A percentile compares a stretch with the other conserved stretches of the same genome.
These are phyloP conservation scores for Przewalskia tangutica DNA, from an alignment of 257 asterid species.

Conservation along the genomic window DNA sequence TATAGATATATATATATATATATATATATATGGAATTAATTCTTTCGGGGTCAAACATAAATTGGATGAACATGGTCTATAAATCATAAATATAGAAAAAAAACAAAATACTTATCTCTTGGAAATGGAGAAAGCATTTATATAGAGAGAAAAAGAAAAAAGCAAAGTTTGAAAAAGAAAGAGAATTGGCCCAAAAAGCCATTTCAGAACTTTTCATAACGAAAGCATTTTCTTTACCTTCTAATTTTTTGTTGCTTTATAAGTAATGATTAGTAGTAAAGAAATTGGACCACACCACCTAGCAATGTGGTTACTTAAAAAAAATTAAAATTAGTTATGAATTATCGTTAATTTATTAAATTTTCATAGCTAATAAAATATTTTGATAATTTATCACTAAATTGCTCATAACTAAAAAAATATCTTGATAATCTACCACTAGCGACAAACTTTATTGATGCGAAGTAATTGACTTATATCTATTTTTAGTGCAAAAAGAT, in stretches of 20 bases:
- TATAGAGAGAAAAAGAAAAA: not conserved
- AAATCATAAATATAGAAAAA: not conserved
- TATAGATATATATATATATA: too few species aligned
- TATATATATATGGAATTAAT: too few species aligned
- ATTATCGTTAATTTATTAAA: not conserved
- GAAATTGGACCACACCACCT: not conserved
- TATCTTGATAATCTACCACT: too few species aligned
- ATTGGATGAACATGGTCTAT: not conserved
- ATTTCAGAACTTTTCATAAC: constrained; percentile 3
- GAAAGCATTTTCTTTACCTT: not conserved
- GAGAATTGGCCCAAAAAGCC: constrained; percentile 5
- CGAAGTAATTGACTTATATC: too few species aligned
- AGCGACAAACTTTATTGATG: too few species aligned
- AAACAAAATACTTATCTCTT: not conserved
- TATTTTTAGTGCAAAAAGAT: too few species aligned
- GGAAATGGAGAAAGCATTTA: not conserved
- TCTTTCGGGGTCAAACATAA: not conserved
- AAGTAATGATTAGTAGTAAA: not conserved
- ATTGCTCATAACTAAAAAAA: too few species aligned
- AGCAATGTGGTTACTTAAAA: not conserved
- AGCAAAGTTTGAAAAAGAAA: not conserved
- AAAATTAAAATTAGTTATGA: not conserved
- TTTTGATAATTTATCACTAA: too few species aligned
- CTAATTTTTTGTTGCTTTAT: constrained; percentile 1
- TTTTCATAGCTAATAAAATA: too few species aligned